Evolutionary conservation across 192 early-diverging fungal species (phyloP), one percentile per base, ranked within the genome.

Genomic region (Helicostylum pulchrum): DNA sequence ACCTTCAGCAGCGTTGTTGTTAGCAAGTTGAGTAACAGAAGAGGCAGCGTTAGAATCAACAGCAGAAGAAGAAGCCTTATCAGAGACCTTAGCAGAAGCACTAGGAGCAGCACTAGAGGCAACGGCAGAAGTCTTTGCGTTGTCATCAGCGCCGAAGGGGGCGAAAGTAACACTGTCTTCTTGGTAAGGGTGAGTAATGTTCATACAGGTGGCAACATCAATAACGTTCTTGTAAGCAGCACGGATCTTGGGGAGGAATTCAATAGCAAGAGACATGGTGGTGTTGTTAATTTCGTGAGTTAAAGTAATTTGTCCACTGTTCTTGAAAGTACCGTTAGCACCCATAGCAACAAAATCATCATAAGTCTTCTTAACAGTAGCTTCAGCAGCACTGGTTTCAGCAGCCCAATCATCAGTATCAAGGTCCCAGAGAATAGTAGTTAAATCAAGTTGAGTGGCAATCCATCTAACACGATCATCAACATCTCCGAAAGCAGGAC

Each of bases 381-480:
- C 11, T 5, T 61, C 6, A 32, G 72, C 36, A 12, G 62, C 57
- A 8, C 56, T 43, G 32, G 10, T 44, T 54, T 59, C 69, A 54
- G 73, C 73, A 54, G 55, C 54, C 70, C 78, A 81, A 55, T 84
- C 83, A 68, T 80, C 67, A 31, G 80, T 82, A 59, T 84, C 83
- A 59, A 78, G 74, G 36, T 74, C 74, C 82, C 82, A 84, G 23
- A 84, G 73, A 19, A 79, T 71, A n/a, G 79, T 75, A 44, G 73
- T 84, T 58, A 65, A 73, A 31, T 71, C 75, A 20, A 82, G 68
- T 62, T 82, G 78, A 50, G 76, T 73, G 9, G 75, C 78, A 51
- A 82, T 79, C 64, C 61, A 68, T 43, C 77, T 75, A 48, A 79
- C 73, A 74, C 80, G 80, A 68, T 79, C 77, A 61, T 82, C 77